Percentiles rank a stretch among this genome's conserved stretches.
Evolutionary conservation across 192 early-diverging fungal species (phyloP).

Genomic region (Phycomyces nitens): DNA sequence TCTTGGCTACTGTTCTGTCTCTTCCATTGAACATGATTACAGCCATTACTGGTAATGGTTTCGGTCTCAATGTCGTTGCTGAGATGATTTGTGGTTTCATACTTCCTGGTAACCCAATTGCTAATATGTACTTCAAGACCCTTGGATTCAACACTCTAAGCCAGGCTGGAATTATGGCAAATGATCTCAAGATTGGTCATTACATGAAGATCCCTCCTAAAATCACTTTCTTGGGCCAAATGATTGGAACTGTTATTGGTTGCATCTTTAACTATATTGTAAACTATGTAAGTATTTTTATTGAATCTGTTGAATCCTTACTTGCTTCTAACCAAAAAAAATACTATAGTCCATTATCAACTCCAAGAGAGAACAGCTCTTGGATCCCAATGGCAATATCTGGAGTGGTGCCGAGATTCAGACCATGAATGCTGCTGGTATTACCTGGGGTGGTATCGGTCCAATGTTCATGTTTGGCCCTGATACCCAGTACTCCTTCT

Average conservation of each 20-base stretch:
- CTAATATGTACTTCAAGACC: slow-evolving; percentile 57
- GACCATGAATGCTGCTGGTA: slow-evolving; percentile 53
- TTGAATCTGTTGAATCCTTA: too few species aligned
- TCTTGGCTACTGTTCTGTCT: slow-evolving; percentile 37
- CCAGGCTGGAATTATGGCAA: slow-evolving; percentile 45
- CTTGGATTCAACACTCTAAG: slow-evolving; percentile 37
- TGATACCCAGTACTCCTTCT: slow-evolving; percentile 39
- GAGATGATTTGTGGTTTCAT: slow-evolving; percentile 65
- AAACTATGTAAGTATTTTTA: slow-evolving; percentile 22
- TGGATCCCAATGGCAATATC: slow-evolving; percentile 41
- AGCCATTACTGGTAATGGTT: slow-evolving; percentile 47
- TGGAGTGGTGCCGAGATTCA: slow-evolving; percentile 39
- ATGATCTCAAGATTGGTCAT: slow-evolving; percentile 58
- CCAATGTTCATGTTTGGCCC: slow-evolving; percentile 51
- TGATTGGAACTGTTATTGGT: slow-evolving; percentile 61
- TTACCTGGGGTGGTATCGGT: slow-evolving; percentile 61
- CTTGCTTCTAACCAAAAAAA: too few species aligned
- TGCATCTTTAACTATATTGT: slow-evolving; percentile 58
- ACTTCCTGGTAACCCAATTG: slow-evolving; percentile 52
- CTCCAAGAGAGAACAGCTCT: slow-evolving; percentile 19
- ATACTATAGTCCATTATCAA: slow-evolving; percentile 15
- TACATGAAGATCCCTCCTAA: slow-evolving; percentile 77
- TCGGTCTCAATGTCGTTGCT: slow-evolving; percentile 54
- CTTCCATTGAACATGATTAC: slow-evolving; percentile 55
- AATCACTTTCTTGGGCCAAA: slow-evolving; percentile 64